Base-by-base conservation (phyloP, 345 rosid genomes). In the Erysimum cheiranthoides region DNA sequence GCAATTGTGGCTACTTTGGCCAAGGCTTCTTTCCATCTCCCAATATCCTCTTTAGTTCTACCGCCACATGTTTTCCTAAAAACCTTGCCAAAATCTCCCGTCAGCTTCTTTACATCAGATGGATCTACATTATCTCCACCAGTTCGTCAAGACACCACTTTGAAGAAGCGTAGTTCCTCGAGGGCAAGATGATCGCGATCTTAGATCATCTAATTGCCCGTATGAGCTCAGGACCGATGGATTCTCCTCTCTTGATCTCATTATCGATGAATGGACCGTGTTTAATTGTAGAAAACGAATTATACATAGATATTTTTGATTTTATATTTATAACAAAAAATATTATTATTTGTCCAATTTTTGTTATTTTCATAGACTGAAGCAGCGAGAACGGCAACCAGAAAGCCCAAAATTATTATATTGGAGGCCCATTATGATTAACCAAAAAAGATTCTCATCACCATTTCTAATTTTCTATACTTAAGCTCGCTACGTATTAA, bases 231-330 rank as follows among this genome's bases (percentile, higher is more conserved):
- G 60, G 66, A 30, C 40, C 34, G 8, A 75, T 21, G 25, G 25
- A 21, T 12, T 46, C 66, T 21, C 72, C 72, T 57, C 78, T 74
- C 58, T 46, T 46, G 31, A 57, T 74, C 14, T 40, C 45, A 5
- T 75, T 39, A 59, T 74, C 78, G 0, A 28, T 30, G 61, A 66
- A 75, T 0, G 0, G 8, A n/a, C n/a, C n/a, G n/a, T n/a, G n/a
- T n/a, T n/a, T n/a, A n/a, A n/a, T n/a, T n/a, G n/a, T n/a, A n/a
- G n/a, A n/a, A n/a, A n/a, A n/a, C n/a, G 25, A 21, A 21, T 21
- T 21, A 21, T 21, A 21, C 25, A 21, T 21, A 21, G 25, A 21
- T 21, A 21, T 1, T 21, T 21, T 21, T 21, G 25, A 21, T 21
- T 21, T 21, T 21, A 21, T 21, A 21, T 21, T 21, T 21, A 21